phyloP scores from a whole-genome alignment of 176 grass and related monocot genomes.

The Oryza glaberrima region DNA sequence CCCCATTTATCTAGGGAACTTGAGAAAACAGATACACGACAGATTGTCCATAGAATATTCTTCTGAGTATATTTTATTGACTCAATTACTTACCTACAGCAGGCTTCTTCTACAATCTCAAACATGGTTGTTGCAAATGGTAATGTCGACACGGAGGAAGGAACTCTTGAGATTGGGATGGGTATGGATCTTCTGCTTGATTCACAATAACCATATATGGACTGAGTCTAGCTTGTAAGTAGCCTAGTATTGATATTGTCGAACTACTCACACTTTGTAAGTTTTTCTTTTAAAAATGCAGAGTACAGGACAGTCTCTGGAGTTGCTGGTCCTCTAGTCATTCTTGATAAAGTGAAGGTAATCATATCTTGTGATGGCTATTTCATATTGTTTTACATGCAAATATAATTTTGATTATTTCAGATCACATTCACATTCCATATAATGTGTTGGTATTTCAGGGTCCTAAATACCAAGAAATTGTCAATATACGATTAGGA shows the following conservation, averaged over 20 bases:
- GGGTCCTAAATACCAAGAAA: slow-evolving; percentile 89
- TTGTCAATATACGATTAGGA: slow-evolving; percentile 79
- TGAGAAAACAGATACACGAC: background rate
- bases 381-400: background rate
- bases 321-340: slow-evolving; percentile 80
- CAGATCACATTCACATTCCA: background rate
- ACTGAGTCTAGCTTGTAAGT: background rate
- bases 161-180: slow-evolving; percentile 72
- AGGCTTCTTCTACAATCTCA: slow-evolving; percentile 31
- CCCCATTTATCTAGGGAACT: background rate
- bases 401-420: background rate
- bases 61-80: slow-evolving; percentile 14
- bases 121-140: slow-evolving; percentile 65
- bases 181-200: slow-evolving; percentile 41
- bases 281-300: slow-evolving; percentile 34
- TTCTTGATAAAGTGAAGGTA: slow-evolving; percentile 87
- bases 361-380: slow-evolving; percentile 5
- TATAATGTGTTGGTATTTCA: slow-evolving; percentile 40
- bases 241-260: background rate
- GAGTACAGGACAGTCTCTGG: slow-evolving; percentile 87
- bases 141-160: slow-evolving; percentile 63
- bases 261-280: background rate
- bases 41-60: background rate
- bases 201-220: background rate
- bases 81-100: background rate